Evolutionary conservation across 768 basidiomycete species (phyloP).

Genomic region (Suillus cothurnatus): DNA sequence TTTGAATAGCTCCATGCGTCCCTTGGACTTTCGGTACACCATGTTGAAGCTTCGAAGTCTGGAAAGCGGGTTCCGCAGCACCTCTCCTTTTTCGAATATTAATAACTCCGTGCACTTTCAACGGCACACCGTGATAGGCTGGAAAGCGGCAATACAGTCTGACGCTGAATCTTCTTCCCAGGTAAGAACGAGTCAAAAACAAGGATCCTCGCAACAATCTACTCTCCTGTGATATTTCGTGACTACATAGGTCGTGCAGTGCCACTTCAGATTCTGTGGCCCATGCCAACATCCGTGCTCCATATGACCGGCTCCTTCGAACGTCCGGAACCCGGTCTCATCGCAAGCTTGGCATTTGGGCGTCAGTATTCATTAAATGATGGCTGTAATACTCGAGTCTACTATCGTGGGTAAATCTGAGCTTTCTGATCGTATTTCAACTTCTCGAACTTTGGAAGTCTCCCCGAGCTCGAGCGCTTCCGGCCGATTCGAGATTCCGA

Average conservation of each 20-base stretch:
- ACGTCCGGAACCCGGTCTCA: neutral
- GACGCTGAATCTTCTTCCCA: too few species aligned
- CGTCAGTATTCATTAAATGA: neutral
- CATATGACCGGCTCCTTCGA: neutral
- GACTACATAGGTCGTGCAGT: neutral
- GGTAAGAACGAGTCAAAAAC: neutral
- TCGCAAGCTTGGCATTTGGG: neutral
- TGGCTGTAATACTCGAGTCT: too few species aligned
- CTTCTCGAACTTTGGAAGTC: neutral
- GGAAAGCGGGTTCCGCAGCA: too few species aligned
- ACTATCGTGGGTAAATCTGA: neutral
- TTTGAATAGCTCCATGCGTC: neutral
- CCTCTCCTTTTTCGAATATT: neutral
- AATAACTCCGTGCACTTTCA: neutral
- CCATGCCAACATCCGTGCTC: neutral
- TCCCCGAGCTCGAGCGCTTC: neutral
- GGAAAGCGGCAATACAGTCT: neutral
- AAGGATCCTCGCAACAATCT: neutral
- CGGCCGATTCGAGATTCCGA: neutral
- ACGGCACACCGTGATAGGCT: neutral
- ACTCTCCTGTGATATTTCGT: neutral
- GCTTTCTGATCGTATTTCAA: slow-evolving; percentile 1
- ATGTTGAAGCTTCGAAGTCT: neutral
- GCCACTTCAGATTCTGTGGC: neutral
- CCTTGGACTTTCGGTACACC: neutral